These are phyloP conservation scores for Wickerhamomyces rabaulensis DNA, from an alignment of 805 yeast genomes.

Conservation along the genomic window DNA sequence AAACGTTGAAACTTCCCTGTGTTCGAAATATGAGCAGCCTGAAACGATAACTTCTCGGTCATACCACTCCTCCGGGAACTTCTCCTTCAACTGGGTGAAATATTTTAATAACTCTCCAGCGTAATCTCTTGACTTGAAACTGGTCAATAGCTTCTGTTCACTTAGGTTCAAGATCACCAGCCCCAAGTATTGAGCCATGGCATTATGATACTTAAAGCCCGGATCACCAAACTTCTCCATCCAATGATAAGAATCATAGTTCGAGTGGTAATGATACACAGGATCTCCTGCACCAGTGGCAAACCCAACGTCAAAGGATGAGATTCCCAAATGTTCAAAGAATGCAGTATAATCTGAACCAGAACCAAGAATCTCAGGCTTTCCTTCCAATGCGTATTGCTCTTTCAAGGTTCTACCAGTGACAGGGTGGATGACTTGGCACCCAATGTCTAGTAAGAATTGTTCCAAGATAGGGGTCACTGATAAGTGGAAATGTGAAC, in stretches of 20 bases:
- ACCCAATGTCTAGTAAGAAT: slow-evolving; percentile 39
- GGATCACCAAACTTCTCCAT: slow-evolving; percentile 61
- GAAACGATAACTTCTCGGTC: slow-evolving; percentile 44
- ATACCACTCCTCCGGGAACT: slow-evolving; percentile 33
- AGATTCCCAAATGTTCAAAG: slow-evolving; percentile 53
- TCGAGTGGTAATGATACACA: slow-evolving; percentile 74
- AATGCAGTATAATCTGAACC: slow-evolving; percentile 69
- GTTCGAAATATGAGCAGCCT: background rate
- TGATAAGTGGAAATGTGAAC: slow-evolving; percentile 34
- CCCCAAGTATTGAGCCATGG: slow-evolving; percentile 50
- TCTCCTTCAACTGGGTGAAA: slow-evolving; percentile 29
- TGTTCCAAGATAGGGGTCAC: slow-evolving; percentile 59
- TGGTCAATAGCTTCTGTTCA: slow-evolving; percentile 43
- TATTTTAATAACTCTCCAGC: slow-evolving; percentile 32
- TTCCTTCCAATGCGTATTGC: slow-evolving; percentile 23
- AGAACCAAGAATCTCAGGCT: slow-evolving; percentile 51
- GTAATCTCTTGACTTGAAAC: slow-evolving; percentile 31
- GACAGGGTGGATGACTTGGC: slow-evolving; percentile 40
- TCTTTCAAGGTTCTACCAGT: slow-evolving; percentile 19
- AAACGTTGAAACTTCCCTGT: slow-evolving; percentile 10
- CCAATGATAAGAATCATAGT: slow-evolving; percentile 70
- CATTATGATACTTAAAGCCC: slow-evolving; percentile 52
- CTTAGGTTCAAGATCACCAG: slow-evolving; percentile 41
- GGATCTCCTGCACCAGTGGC: slow-evolving; percentile 40
- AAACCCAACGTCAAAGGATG: slow-evolving; percentile 57